Base-by-base conservation (phyloP, 805 yeast species). In the Cyberlindnera meyerae region DNA sequence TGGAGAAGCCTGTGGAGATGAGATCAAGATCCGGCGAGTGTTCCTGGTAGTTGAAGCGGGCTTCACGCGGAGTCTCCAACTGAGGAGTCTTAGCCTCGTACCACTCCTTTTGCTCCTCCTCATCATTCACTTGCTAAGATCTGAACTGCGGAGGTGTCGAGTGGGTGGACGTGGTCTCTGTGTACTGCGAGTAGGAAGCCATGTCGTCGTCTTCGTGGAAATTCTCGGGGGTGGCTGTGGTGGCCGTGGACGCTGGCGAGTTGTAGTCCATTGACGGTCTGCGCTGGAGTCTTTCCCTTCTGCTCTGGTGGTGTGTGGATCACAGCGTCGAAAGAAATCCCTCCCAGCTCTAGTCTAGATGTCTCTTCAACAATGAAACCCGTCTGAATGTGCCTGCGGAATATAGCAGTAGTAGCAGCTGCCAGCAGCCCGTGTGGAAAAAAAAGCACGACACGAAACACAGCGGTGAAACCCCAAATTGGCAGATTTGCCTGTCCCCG, bases 1-100 rank as follows among this genome's bases (percentile, higher is more conserved):
- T 40, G 27, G 49, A 52, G 39, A 52, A 52, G 18, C 40, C 51
- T 1, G 40, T 17, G 18, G 48, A 48, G 6, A 48, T 27, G 2
- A 45, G 41, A 20, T 42, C 47, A 6, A 49, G 37, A 15, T 47
- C 51, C 14, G 54, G 52, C 8, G 49, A 47, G n/a, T 36, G 38
- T 7, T 35, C 33, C 21, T 44, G 49, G 29, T 20, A 41, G 17
- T 40, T 36, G 39, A 35, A 39, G n/a, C 14, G 20, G 16, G 12
- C 24, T 11, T 22, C n/a, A 18, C 27, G 25, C 25, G 29, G 27
- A n/a, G n/a, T n/a, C 11, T 32, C 30, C 4, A 40, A 13, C 31
- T 36, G 40, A 5, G 44, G 44, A 4, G 44, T 40, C 33, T 33
- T 31, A 6, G 34, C 16, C 35, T 37, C 41, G 20, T 36, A 31